Evolutionary conservation across 371 early-diverging fungal species (phyloP).

Genomic region (Nematocida parisii): DNA sequence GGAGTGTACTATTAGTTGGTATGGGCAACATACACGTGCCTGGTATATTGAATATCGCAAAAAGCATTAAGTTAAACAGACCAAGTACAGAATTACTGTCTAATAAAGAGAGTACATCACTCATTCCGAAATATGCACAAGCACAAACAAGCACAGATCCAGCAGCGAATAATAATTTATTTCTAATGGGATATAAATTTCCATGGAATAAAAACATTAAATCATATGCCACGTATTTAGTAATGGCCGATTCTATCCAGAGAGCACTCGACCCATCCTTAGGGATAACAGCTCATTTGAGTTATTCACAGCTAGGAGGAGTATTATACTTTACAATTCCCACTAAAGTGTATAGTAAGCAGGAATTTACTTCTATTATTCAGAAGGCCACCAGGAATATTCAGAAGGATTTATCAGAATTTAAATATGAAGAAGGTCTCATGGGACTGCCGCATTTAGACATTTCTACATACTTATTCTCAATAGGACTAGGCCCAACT

Average conservation of each 20-base stretch:
- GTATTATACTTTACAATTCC: constrained; percentile 3
- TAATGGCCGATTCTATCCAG: constrained; percentile 7
- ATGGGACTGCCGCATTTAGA: not conserved
- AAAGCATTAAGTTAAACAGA: not conserved
- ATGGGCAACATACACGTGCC: not conserved
- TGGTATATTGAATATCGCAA: constrained; percentile 1
- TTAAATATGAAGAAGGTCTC: no score
- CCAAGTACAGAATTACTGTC: not conserved
- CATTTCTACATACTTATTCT: not conserved
- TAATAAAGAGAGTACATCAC: no score
- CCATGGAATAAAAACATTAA: constrained; percentile 15
- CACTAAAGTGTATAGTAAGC: not conserved
- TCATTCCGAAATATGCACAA: no score
- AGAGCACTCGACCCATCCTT: not conserved
- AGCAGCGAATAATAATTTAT: no score
- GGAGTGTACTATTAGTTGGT: constrained; percentile 13
- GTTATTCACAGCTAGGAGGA: constrained; percentile 5
- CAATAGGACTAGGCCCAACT: not conserved
- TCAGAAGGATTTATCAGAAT: not conserved
- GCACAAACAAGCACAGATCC: no score
- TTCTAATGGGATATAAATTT: constrained; percentile 13
- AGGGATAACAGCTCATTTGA: not conserved
- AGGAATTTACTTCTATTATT: not conserved
- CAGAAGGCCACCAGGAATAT: not conserved
- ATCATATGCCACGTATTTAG: constrained; percentile 10